A percentile compares a stretch with the other conserved stretches of the same genome.
phyloP scores from a whole-genome alignment of 371 early-diverging fungal species.

The Coemansia sp. region DNA sequence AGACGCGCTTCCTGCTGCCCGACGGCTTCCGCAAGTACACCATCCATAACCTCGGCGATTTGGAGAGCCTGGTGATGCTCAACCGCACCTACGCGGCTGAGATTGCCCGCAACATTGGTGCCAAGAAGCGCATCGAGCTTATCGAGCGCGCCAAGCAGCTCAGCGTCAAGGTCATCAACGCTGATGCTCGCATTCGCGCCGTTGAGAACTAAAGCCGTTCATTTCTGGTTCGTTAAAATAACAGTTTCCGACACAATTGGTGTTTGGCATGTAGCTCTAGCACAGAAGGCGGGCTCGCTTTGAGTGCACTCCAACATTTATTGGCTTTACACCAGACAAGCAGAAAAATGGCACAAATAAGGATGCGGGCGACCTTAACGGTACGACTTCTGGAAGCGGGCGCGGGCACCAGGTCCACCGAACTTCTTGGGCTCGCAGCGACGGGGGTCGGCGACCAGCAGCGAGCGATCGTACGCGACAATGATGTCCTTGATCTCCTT shows the following conservation, averaged over 20 bases:
- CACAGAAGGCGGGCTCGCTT: background rate
- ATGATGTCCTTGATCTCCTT: slow-evolving; percentile 98
- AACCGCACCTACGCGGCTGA: slow-evolving; percentile 99
- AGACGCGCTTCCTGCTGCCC: slow-evolving; percentile 95
- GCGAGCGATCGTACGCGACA: slow-evolving; percentile 97
- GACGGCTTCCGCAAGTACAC: slow-evolving; percentile 99
- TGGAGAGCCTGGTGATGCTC: slow-evolving; percentile 97
- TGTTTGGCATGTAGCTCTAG: background rate
- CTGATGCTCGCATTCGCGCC: slow-evolving; percentile 91
- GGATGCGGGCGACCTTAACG: slow-evolving; percentile 62
- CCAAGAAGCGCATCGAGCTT: slow-evolving; percentile 97
- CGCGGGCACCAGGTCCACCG: slow-evolving; percentile 99
- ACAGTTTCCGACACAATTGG: background rate
- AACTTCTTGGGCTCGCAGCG: slow-evolving; percentile 99
- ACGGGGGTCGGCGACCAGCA: slow-evolving; percentile 99
- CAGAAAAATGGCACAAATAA: slow-evolving; percentile 25
- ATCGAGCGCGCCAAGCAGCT: slow-evolving; percentile 97
- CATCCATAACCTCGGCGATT: slow-evolving; percentile 93
- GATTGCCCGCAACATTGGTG: slow-evolving; percentile 97
- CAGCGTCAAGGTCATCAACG: slow-evolving; percentile 98
- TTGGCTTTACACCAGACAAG: slow-evolving; percentile 38
- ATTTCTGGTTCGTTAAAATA: slow-evolving; percentile 18
- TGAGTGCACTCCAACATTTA: slow-evolving; percentile 33
- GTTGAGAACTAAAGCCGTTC: slow-evolving; percentile 65
- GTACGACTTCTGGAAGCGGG: slow-evolving; percentile 98